A percentile compares a stretch with the other conserved stretches of the same genome.
Conservation (phyloP, 2,329 filamentous ascomycete genomes). For the Pezicula radicicola region DNA sequence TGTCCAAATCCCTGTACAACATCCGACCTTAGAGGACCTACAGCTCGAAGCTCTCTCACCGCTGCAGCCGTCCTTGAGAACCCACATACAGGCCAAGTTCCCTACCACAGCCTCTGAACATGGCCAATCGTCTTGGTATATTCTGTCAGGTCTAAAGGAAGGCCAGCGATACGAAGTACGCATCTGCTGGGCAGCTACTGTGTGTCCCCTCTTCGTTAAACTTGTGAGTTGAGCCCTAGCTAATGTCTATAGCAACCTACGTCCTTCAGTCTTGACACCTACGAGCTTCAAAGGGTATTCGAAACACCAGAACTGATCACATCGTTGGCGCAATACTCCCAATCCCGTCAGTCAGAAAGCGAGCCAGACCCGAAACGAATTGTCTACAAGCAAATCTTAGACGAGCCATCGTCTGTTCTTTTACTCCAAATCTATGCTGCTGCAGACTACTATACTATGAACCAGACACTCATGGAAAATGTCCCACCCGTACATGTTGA, state of each 20-base stretch:
- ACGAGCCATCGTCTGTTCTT: slow-evolving; percentile 20
- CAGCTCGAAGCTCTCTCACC: slow-evolving; percentile 65
- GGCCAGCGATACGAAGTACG: slow-evolving; percentile 85
- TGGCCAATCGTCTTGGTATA: slow-evolving; percentile 72
- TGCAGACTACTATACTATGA: slow-evolving; percentile 81
- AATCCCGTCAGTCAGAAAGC: slow-evolving; percentile 39
- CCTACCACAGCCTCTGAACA: slow-evolving; percentile 48
- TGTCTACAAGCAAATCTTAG: slow-evolving; percentile 4
- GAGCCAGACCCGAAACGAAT: slow-evolving; percentile 4
- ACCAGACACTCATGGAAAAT: slow-evolving; percentile 69
- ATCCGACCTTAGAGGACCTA: slow-evolving; percentile 56
- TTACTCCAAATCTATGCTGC: slow-evolving; percentile 67
- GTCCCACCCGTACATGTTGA: slow-evolving; percentile 77
- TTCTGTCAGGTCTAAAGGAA: slow-evolving; percentile 67
- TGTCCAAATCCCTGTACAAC: slow-evolving; percentile 51
- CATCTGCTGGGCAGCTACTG: slow-evolving; percentile 90
- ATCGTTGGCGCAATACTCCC: slow-evolving; percentile 62
- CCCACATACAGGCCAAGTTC: slow-evolving; percentile 65
- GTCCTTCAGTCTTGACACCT: slow-evolving; percentile 66
- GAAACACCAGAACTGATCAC: slow-evolving; percentile 59
- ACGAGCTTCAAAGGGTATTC: slow-evolving; percentile 59
- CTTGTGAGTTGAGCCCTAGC: slow-evolving; percentile 4
- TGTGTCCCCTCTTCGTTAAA: slow-evolving; percentile 44
- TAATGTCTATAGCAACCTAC: slow-evolving; percentile 72
- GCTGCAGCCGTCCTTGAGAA: slow-evolving; percentile 52